Conservation (phyloP, 2,329 filamentous ascomycete genomes). For the Colletotrichum graminicola region DNA sequence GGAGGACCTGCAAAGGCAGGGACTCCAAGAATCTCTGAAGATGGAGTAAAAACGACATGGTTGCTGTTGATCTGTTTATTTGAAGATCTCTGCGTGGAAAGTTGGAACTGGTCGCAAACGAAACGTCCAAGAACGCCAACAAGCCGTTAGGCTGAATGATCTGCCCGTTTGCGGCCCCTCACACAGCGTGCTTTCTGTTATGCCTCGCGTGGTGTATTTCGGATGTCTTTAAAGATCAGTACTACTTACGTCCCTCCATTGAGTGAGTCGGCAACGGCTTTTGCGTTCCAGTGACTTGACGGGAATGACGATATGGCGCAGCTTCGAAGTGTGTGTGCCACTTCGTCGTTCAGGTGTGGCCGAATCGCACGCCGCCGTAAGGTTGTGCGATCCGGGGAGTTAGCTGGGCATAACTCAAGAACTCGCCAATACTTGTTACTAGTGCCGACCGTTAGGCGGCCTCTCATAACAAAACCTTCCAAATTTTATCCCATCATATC, state of each 20-base stretch:
- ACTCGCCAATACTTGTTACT: no score
- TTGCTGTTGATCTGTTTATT: background rate
- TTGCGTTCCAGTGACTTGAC: background rate
- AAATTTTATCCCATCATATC: no score
- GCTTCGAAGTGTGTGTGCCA: no score
- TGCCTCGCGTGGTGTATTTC: background rate
- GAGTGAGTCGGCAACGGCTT: background rate
- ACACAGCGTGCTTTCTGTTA: background rate
- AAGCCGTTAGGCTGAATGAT: background rate
- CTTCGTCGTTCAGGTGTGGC: no score
- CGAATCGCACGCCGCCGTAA: no score
- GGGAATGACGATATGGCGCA: background rate
- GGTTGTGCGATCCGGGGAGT: no score
- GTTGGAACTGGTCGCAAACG: background rate
- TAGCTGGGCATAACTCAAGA: no score
- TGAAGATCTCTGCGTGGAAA: background rate
- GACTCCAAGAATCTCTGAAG: background rate
- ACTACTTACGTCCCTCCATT: background rate
- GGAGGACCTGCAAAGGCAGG: background rate
- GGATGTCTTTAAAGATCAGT: background rate
- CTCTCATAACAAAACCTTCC: no score
- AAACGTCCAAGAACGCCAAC: background rate
- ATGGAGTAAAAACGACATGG: rapidly evolving
- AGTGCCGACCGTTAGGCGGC: no score
- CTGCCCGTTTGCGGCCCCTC: background rate